These are phyloP conservation scores for Zygoascus flipseniorum DNA, from an alignment of 805 yeast species.

Conservation along the genomic window DNA sequence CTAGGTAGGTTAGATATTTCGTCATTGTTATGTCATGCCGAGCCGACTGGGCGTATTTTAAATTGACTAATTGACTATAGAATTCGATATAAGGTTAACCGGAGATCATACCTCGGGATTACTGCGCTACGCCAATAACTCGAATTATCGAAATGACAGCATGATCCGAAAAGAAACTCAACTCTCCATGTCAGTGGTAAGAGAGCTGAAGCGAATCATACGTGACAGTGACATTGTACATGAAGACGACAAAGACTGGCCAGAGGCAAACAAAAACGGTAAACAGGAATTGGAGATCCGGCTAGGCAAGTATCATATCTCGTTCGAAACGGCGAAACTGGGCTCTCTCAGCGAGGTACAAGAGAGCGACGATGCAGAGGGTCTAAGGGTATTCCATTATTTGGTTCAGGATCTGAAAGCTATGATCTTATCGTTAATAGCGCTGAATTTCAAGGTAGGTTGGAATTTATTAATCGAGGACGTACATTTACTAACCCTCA, in stretches of 20 bases:
- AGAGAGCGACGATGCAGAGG: constrained; percentile 36
- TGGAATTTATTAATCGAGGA: neutral
- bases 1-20: constrained; percentile 24
- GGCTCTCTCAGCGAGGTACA: constrained; percentile 35
- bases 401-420: constrained; percentile 38
- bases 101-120: constrained; percentile 27
- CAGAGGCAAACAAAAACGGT: constrained; percentile 33
- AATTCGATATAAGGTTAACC: constrained; percentile 28
- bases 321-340: constrained; percentile 33
- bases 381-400: constrained; percentile 37
- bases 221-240: constrained; percentile 33
- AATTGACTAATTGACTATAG: constrained; percentile 10
- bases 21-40: neutral
- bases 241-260: constrained; percentile 38
- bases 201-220: constrained; percentile 30
- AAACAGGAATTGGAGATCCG: constrained; percentile 36
- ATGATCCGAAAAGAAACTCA: constrained; percentile 32
- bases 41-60: neutral
- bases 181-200: constrained; percentile 29
- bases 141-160: constrained; percentile 38
- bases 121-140: constrained; percentile 37
- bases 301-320: constrained; percentile 28
- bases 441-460: constrained; percentile 35
- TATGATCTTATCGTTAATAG: constrained; percentile 34
- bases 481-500: neutral